Evolutionary conservation across 345 rosid genomes (phyloP), one percentile per base, ranked within the genome.

Genomic region (Crucihimalaya himalaica): DNA sequence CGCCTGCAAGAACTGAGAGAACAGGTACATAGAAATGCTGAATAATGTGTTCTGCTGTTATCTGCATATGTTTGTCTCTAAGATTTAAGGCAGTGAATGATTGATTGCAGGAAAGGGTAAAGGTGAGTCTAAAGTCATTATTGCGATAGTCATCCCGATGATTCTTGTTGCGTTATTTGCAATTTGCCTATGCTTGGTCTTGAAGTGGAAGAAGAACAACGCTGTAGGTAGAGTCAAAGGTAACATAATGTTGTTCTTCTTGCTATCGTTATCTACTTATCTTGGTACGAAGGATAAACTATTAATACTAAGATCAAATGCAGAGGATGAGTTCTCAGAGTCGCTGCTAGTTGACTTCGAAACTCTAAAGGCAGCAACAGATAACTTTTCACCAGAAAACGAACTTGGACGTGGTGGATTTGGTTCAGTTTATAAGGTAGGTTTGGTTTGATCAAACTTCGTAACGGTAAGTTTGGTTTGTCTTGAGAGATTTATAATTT

Each of bases 371-470:
- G 70, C 43, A 5, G 87, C 91, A 31, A 85, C 89, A 20, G 20
- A 84, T 19, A 56, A 81, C 40, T 85, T 87, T 61, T 82, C 87
- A 4, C 16, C 46, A 0, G 80, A 75, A 10, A 81, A 77, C 8
- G 85, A 83, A 76, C 77, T 87, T 9, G 89, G 89, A 21, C 76
- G 83, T 64, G 89, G 91, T 40, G 92, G 92, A 28, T 85, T 85
- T 76, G 92, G 92, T 45, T 74, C 57, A 14, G 92, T 87, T 74
- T 85, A 84, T 65, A 83, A 83, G 84, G 88, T 65, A 29, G 5
- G 59, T 37, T 45, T 46, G n/a, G 27, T 53, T 52, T 10, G 8
- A 27, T 15, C 5, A 23, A 10, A 5, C 63, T 57, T n/a, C 39
- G 27, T 31, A 15, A 10, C 1, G 2, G 12, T 47, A 56, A 53